These are phyloP conservation scores for Filobasidium floriforme DNA, from an alignment of 768 basidiomycete genomes.

Conservation along the genomic window DNA sequence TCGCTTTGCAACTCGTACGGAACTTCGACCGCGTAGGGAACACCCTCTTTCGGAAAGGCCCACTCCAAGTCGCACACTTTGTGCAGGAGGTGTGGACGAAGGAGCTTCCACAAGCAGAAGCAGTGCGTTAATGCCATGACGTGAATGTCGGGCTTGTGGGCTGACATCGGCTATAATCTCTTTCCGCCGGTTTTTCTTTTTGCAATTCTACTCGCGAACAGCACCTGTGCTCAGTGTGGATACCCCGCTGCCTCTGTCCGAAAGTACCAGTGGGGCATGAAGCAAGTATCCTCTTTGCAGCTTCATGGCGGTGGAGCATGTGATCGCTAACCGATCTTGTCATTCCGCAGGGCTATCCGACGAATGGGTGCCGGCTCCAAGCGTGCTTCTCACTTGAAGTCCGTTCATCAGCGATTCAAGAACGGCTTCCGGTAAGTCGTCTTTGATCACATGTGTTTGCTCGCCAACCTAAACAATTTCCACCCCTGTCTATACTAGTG, in stretches of 20 bases:
- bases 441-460: neutral
- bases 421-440: constrained; percentile 78
- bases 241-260: constrained; percentile 92
- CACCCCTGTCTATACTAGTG: constrained; percentile 49
- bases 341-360: constrained; percentile 65
- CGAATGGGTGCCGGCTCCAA: constrained; percentile 99
- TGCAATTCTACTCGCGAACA: neutral
- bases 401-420: constrained; percentile 92
- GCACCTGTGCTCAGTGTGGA: constrained; percentile 81
- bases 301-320: too few relatives aligned
- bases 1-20: constrained; percentile 1
- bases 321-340: neutral
- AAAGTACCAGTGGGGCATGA: constrained; percentile 95
- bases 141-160: too few relatives aligned
- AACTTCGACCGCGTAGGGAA: constrained; percentile 54
- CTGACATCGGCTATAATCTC: too few relatives aligned
- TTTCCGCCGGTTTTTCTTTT: too few relatives aligned
- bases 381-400: constrained; percentile 86
- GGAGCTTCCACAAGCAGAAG: constrained; percentile 96
- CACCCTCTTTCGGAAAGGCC: constrained; percentile 92
- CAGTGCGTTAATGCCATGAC: too few relatives aligned
- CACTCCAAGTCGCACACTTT: constrained; percentile 96
- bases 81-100: constrained; percentile 91
- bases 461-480: neutral
- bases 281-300: constrained; percentile 39